Conservation (phyloP, 257 asterid genomes). For the Nicotiana benthamiana region DNA sequence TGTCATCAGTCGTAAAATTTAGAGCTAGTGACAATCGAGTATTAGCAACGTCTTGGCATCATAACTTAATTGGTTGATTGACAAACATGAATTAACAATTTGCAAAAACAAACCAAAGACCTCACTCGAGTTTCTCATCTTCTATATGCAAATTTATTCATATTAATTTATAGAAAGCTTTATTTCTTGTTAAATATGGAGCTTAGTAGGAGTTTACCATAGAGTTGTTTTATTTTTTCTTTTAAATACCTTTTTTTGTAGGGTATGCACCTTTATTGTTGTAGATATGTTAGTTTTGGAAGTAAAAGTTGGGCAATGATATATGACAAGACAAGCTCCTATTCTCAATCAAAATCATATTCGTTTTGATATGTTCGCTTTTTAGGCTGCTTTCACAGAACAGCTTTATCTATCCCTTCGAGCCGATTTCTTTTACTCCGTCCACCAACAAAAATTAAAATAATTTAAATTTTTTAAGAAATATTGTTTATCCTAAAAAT, state of each 20-base stretch:
- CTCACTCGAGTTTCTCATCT: too few species aligned
- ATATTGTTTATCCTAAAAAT: too few species aligned
- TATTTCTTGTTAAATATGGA: not conserved
- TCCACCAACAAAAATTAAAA: not conserved
- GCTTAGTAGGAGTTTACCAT: not conserved
- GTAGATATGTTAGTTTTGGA: not conserved
- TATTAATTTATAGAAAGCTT: not conserved
- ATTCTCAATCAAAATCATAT: constrained; percentile 5
- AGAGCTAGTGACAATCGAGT: too few species aligned
- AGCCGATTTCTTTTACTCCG: not conserved
- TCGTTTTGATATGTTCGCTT: not conserved
- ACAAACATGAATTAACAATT: too few species aligned
- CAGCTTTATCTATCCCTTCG: not conserved
- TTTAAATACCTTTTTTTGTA: not conserved
- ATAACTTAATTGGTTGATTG: too few species aligned
- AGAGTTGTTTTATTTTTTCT: not conserved
- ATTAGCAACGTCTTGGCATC: too few species aligned
- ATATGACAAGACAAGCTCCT: constrained; percentile 1
- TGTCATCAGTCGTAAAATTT: too few species aligned
- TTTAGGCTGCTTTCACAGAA: not conserved
- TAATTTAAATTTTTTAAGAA: too few species aligned
- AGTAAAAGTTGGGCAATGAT: constrained; percentile 2
- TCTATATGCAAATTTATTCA: too few species aligned
- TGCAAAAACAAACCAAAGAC: too few species aligned
- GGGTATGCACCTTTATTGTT: not conserved